These are phyloP conservation scores for Vararia minispora DNA, from an alignment of 768 basidiomycete genomes.

Conservation along the genomic window DNA sequence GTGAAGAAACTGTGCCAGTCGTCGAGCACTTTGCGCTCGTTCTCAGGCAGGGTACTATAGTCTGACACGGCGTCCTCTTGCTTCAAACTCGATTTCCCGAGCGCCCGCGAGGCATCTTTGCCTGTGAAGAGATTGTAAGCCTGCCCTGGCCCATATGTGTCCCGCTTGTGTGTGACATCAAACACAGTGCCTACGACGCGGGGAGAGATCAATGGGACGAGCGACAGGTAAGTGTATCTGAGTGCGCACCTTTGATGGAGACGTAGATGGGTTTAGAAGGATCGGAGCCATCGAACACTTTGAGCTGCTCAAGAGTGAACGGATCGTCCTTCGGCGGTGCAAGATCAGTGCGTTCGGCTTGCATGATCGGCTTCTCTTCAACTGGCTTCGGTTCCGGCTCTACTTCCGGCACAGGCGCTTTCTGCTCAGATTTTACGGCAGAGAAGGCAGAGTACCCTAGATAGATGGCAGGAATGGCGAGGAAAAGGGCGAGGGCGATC, in stretches of 20 bases:
- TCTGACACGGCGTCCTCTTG: conserved; percentile 81
- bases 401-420: too few species aligned
- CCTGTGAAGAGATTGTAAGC: conserved; percentile 86
- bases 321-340: conserved; percentile 69
- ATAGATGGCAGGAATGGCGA: too few species aligned
- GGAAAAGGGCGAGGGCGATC: too few species aligned
- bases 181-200: conserved; percentile 64
- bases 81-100: conserved; percentile 85
- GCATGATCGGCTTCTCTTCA: conserved; percentile 59
- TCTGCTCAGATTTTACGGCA: too few species aligned
- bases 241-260: conserved; percentile 71
- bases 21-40: conserved; percentile 68
- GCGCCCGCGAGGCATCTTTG: conserved; percentile 82
- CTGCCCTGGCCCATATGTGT: conserved; percentile 79
- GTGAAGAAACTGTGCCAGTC: conserved; percentile 86
- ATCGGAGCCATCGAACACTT: conserved; percentile 59
- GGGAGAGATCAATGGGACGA: not conserved
- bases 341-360: conserved; percentile 47
- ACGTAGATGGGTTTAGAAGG: conserved; percentile 70
- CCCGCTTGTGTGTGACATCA: conserved; percentile 75
- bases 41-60: conserved; percentile 62
- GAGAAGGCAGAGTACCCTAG: too few species aligned
- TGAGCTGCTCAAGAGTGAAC: conserved; percentile 59
- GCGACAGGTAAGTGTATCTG: not conserved
- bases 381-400: too few species aligned